Conservation (phyloP, 2,329 filamentous ascomycete species). For the Trichoderma asperellum region DNA sequence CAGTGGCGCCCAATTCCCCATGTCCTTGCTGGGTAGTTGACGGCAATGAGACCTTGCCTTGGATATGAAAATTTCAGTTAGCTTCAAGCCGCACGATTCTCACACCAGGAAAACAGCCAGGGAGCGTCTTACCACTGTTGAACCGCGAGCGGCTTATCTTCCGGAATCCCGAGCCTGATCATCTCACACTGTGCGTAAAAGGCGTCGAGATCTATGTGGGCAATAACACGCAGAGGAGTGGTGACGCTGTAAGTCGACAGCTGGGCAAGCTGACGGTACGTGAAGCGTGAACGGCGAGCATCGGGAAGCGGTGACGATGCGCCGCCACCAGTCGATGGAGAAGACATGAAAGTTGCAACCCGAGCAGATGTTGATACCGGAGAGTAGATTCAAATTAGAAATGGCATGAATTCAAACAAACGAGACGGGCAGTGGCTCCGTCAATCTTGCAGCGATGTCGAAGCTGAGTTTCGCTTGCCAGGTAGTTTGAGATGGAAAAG, state of each 20-base stretch:
- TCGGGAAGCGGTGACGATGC: constrained; percentile 38
- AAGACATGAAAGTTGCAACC: constrained; percentile 33
- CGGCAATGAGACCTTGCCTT: constrained; percentile 88
- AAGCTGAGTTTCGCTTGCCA: neutral
- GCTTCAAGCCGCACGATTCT: neutral
- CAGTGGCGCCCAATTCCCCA: constrained; percentile 82
- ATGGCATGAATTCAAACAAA: neutral
- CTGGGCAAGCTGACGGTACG: constrained; percentile 78
- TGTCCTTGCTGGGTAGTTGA: constrained; percentile 89
- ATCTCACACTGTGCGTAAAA: constrained; percentile 98
- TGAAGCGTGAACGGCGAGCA: constrained; percentile 70
- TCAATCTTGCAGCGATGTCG: constrained; percentile 4
- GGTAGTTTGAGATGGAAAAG: neutral
- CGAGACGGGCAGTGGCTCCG: neutral
- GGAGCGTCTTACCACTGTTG: constrained; percentile 73
- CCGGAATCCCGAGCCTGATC: constrained; percentile 74
- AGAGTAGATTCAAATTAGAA: neutral
- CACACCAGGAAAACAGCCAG: neutral
- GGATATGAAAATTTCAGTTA: neutral
- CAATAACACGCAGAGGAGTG: constrained; percentile 82
- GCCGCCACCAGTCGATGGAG: constrained; percentile 32
- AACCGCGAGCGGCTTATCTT: constrained; percentile 83
- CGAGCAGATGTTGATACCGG: neutral
- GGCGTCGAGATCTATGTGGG: constrained; percentile 93
- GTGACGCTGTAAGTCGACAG: constrained; percentile 71